Percentiles rank a stretch among this genome's conserved stretches.
Conservation (phyloP, 352 stramenopile genomes). For the Pythium monospermum region DNA sequence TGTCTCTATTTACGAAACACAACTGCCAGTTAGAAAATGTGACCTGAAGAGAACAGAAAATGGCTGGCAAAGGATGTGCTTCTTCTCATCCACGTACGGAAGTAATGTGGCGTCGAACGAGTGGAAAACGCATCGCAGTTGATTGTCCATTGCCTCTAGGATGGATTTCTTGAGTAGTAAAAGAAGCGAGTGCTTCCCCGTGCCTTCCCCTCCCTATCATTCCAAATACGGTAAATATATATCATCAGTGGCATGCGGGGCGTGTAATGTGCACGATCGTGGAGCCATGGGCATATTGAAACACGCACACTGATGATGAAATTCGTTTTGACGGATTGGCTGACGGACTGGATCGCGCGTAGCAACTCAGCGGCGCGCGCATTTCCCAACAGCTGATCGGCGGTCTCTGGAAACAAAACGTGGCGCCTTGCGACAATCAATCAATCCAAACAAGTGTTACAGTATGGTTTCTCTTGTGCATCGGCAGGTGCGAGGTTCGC, state of each 20-base stretch:
- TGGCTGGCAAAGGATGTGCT: no score
- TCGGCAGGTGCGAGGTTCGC: not conserved
- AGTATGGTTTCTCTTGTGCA: not conserved
- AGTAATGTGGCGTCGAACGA: conserved; percentile 36
- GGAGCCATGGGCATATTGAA: no score
- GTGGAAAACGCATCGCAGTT: conserved; percentile 23
- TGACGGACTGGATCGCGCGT: conserved; percentile 9
- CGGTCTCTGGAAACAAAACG: conserved; percentile 26
- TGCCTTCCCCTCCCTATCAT: conserved; percentile 41
- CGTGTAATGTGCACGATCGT: no score
- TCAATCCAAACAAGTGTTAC: not conserved
- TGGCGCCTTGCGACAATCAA: conserved; percentile 10
- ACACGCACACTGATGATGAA: conserved; percentile 59
- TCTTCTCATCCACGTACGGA: conserved; percentile 24
- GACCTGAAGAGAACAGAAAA: no score
- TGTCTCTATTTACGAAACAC: no score
- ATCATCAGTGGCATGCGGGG: no score
- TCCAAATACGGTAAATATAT: no score
- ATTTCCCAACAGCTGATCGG: conserved; percentile 50
- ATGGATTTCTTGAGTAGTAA: conserved; percentile 35
- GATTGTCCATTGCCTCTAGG: conserved; percentile 8
- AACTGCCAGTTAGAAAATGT: no score
- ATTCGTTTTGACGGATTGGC: conserved; percentile 30
- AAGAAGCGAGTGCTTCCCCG: conserved; percentile 49
- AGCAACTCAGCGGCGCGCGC: conserved; percentile 26